phyloP scores from a whole-genome alignment of 2,329 filamentous ascomycete species.

The Cordyceps fumosorosea region DNA sequence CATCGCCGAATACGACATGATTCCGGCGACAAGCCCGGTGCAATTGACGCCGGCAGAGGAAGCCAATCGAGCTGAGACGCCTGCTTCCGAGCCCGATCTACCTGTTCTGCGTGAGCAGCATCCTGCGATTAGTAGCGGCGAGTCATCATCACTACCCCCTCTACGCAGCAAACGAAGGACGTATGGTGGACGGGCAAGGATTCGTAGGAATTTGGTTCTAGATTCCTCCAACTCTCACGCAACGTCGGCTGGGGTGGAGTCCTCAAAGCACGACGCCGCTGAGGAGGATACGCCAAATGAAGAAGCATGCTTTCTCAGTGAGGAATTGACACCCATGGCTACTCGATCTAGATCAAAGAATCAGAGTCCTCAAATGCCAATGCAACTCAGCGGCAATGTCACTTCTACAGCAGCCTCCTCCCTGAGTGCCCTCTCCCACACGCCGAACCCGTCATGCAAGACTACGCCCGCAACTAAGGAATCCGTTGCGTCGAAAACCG shows the following conservation, averaged over 20 bases:
- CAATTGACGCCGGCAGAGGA: constrained; percentile 23
- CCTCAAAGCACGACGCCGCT: not conserved
- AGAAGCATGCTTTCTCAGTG: not conserved
- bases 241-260: not conserved
- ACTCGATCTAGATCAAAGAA: constrained; percentile 5
- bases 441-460: constrained; percentile 31
- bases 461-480: constrained; percentile 31
- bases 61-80: constrained; percentile 15
- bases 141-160: constrained; percentile 23
- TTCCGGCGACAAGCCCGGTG: constrained; percentile 33
- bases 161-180: constrained; percentile 16
- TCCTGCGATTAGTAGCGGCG: constrained; percentile 13
- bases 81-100: constrained; percentile 29
- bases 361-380: not conserved
- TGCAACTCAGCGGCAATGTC: not conserved
- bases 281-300: not conserved
- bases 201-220: constrained; percentile 21
- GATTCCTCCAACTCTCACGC: constrained; percentile 21
- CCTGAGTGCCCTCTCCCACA: constrained; percentile 34
- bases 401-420: constrained; percentile 13
- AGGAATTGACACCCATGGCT: not conserved
- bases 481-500: constrained; percentile 21
- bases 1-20: constrained; percentile 28
- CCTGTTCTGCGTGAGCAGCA: constrained; percentile 22
- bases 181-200: constrained; percentile 18